A percentile compares a stretch with the other conserved stretches of the same genome.
Evolutionary conservation across 139 green algal species (phyloP).

Genomic region (Diplosphaera chodatii): DNA sequence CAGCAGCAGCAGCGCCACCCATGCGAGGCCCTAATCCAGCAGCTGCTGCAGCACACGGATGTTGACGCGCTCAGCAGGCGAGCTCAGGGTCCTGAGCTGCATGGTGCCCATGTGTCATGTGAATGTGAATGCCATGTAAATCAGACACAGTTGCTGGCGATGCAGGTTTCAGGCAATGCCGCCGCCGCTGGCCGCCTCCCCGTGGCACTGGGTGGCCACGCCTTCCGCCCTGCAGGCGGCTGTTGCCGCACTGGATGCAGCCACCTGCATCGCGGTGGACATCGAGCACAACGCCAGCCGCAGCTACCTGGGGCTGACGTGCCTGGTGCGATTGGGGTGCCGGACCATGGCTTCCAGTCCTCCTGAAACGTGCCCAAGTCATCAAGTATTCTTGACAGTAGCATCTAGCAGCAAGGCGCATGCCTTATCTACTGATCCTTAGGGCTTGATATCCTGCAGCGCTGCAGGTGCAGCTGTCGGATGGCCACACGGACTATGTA

Average conservation of each 20-base stretch:
- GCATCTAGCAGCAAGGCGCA: too few species aligned
- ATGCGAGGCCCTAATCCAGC: neutral
- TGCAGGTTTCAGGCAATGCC: neutral
- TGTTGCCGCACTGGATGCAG: conserved; percentile 15
- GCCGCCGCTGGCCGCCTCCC: neutral
- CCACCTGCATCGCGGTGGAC: conserved; percentile 51
- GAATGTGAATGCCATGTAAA: too few species aligned
- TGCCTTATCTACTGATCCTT: too few species aligned
- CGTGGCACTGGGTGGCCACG: conserved; percentile 23
- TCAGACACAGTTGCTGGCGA: too few species aligned
- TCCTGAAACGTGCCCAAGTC: too few species aligned
- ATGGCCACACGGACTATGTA: conserved; percentile 51
- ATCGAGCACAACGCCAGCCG: conserved; percentile 50
- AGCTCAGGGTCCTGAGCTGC: conserved; percentile 3
- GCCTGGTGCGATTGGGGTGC: too few species aligned
- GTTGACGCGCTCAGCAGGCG: conserved; percentile 3
- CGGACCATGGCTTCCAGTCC: too few species aligned
- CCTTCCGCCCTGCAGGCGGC: conserved; percentile 17
- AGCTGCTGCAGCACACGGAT: neutral
- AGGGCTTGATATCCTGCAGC: too few species aligned
- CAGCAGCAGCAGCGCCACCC: conserved; percentile 12
- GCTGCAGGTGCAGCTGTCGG: conserved; percentile 52
- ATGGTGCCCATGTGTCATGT: too few species aligned
- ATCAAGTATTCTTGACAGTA: too few species aligned
- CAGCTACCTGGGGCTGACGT: conserved; percentile 63